phyloP scores from a whole-genome alignment of 2,329 filamentous ascomycete genomes.

The Alternaria infectoria region DNA sequence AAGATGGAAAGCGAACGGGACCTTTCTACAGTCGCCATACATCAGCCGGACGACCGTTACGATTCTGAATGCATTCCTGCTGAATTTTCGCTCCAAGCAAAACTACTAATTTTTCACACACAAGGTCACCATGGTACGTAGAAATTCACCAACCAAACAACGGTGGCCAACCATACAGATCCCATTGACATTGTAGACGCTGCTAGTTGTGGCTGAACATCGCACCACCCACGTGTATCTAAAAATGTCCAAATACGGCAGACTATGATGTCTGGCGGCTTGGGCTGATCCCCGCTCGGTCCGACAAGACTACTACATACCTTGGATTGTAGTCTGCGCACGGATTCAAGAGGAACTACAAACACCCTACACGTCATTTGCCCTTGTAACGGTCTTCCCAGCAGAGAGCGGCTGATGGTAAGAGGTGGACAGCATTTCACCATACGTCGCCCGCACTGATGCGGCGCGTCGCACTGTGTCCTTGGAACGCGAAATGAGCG shows the following conservation, averaged over 20 bases:
- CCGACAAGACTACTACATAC: not conserved
- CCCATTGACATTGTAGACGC: not conserved
- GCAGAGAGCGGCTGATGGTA: not conserved
- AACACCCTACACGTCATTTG: not conserved
- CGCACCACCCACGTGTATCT: not conserved
- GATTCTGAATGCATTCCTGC: not conserved
- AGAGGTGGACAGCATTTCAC: not conserved
- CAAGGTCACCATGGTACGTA: not conserved
- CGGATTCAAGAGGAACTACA: not conserved
- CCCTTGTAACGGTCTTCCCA: not conserved
- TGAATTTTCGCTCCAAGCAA: not conserved
- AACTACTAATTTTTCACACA: not conserved
- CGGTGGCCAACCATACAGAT: not conserved
- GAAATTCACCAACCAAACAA: not conserved
- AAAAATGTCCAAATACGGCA: not conserved
- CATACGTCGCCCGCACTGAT: not conserved
- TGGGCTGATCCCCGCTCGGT: not conserved
- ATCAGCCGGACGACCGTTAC: not conserved
- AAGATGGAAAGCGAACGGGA: not conserved
- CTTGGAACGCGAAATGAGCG: not conserved
- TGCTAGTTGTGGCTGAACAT: not conserved
- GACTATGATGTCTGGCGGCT: not conserved
- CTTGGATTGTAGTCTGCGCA: not conserved
- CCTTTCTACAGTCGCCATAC: not conserved
- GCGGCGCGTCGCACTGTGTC: not conserved